Evolutionary conservation across 2,329 filamentous ascomycete species (phyloP), one percentile per base, ranked within the genome.

Genomic region (Neoscytalidium dimidiatum): DNA sequence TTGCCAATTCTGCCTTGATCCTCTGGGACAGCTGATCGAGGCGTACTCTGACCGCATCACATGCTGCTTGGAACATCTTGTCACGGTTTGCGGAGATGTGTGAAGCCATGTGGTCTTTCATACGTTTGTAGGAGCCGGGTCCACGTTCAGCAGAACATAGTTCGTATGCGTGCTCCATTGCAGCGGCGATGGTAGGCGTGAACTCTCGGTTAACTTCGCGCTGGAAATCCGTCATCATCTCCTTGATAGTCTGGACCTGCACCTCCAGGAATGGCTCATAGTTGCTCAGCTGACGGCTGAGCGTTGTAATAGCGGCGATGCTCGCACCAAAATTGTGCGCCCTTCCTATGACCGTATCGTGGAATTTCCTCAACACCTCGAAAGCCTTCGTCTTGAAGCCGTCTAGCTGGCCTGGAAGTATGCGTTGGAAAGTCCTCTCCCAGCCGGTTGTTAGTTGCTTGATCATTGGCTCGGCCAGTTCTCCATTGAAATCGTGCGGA

Each of bases 191-290:
- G 2, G 77, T 76, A 0, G 84, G 85, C 0, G 78, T 79, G 64
- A 88, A 86, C 35, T 83, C 76, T 3, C 86, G 82, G 68, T 82
- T 88, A 17, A 82, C 81, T 3, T 85, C 81, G 29, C 82, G 80
- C 69, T 87, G 85, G 3, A 75, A 66, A 4, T 77, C 74, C 0
- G 75, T 83, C 67, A 87, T 80, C 2, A 68, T 67, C 1, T 69
- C 68, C 0, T 74, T 67, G 44, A 83, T 72, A 3, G 67, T 66
- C 0, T 62, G 66, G 2, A 75, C 74, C 0, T 83, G 64, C 6
- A 78, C 73, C 0, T 72, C 70, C 38, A 86, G 78, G 4, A 77
- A 73, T 2, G 73, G 73, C 31, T 80, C 71, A 70, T 83, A 80
- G 28, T 72, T 74, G n/a, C 69, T 52, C 1, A 85, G 72, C 69